Base-by-base conservation (phyloP, 495 filamentous ascomycete genomes). In the Usnea hakonensis region DNA sequence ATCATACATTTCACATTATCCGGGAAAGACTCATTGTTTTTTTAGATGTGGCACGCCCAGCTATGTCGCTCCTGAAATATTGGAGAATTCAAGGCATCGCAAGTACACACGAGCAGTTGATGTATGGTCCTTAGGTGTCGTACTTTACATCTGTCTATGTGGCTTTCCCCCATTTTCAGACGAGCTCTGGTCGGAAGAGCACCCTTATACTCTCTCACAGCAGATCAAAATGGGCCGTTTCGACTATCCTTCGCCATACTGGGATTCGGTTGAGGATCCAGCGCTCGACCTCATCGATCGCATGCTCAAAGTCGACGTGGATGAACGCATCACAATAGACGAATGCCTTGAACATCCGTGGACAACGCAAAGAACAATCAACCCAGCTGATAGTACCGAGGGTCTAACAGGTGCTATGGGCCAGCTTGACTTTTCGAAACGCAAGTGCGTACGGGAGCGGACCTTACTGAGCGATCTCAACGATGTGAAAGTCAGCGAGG, bases 131-230 rank as follows among this genome's bases (percentile, higher is more conserved):
- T 83, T 97, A 19, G 95, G 95, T 16, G 95, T 99, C 13, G 95
- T 97, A n/a, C 83, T 99, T 26, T 99, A 99, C 74, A 97, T 99
- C 66, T 97, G 92, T 70, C 84, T 99, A 17, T 99, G 95, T 71
- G 95, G 95, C 5, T 99, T 97, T 67, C 94, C 95, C 5, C 95
- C 95, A 0, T 99, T 99, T 76, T 91, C 87, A 3, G 95, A 97
- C 65, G 95, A 99, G 73, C 84, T 97, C 1, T 88, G 82, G 68
- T 88, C 84, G 7, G 61, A 72, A 6, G 84, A 90, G 46, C 88
- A 91, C 64, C 95, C 93, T 13, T 96, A 90, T 65, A 91, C 81
- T 0, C 80, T 99, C 19, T 87, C 89, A 0, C 90, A 99, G 65
- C 85, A 97, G 75, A 99, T 99, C 74, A 89, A 87, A 70, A 80